Conservation (phyloP, 495 filamentous ascomycete species). For the Bombardia bombarda region DNA sequence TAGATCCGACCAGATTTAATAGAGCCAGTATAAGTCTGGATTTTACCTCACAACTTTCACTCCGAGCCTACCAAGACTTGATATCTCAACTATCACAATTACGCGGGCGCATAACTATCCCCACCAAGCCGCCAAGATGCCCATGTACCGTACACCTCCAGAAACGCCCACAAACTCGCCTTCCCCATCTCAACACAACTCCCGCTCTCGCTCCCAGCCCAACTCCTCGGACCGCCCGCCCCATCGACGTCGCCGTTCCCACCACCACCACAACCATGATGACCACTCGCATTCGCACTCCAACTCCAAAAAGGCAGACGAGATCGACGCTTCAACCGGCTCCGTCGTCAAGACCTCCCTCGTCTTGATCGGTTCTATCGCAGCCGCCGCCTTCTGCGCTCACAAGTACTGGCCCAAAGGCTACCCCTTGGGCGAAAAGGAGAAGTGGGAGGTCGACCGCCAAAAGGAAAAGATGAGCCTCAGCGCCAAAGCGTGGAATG, state of each 20-base stretch:
- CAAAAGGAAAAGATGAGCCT: background rate
- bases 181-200: background rate
- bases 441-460: conserved; percentile 24
- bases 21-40: background rate
- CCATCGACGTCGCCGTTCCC: background rate
- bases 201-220: conserved; percentile 4
- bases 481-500: too few species aligned
- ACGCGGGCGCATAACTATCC: background rate
- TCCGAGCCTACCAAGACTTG: too few species aligned
- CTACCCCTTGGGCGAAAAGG: conserved; percentile 29
- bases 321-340: background rate
- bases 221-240: too few species aligned
- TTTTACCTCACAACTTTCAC: too few species aligned
- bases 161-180: conserved; percentile 2
- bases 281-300: background rate
- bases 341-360: conserved; percentile 22
- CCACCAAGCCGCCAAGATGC: conserved; percentile 1
- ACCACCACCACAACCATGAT: background rate
- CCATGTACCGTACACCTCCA: conserved; percentile 4
- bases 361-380: conserved; percentile 30
- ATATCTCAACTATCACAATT: background rate
- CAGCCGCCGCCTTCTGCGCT: conserved; percentile 25
- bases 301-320: conserved; percentile 2
- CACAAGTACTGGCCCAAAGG: conserved; percentile 37
- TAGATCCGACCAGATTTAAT: background rate